These are phyloP conservation scores for Vicia faba DNA, from an alignment of 306 rosid species.

Conservation along the genomic window DNA sequence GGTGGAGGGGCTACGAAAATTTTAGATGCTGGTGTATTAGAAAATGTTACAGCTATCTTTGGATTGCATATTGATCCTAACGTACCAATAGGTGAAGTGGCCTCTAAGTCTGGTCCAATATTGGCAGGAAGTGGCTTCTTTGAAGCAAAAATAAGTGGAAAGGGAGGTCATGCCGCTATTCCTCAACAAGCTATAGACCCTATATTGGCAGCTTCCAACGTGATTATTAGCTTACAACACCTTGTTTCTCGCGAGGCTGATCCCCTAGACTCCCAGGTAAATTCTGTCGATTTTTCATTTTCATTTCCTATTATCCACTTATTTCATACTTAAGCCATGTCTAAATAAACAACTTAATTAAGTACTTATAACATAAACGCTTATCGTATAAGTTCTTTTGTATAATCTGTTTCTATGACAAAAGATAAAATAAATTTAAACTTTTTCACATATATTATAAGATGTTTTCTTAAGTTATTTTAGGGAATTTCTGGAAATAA, in stretches of 20 bases:
- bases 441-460: too few species aligned
- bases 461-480: too few species aligned
- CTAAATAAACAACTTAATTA: too few species aligned
- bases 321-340: too few species aligned
- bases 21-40: conserved; percentile 61
- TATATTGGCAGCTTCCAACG: conserved; percentile 85
- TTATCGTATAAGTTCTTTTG: too few species aligned
- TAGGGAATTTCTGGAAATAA: too few species aligned
- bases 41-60: conserved; percentile 78
- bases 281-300: too few species aligned
- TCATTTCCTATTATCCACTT: too few species aligned
- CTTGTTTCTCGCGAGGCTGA: conserved; percentile 92
- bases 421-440: too few species aligned
- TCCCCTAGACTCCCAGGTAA: conserved; percentile 80
- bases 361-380: too few species aligned
- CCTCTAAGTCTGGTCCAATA: conserved; percentile 63
- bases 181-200: conserved; percentile 88
- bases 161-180: conserved; percentile 90
- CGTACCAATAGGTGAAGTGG: conserved; percentile 61
- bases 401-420: too few species aligned
- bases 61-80: conserved; percentile 62
- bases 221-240: conserved; percentile 80
- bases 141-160: conserved; percentile 79
- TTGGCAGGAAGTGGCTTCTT: conserved; percentile 76
- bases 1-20: conserved; percentile 77